phyloP scores from a whole-genome alignment of 495 filamentous ascomycete genomes.

The Penicillium chermesinum region DNA sequence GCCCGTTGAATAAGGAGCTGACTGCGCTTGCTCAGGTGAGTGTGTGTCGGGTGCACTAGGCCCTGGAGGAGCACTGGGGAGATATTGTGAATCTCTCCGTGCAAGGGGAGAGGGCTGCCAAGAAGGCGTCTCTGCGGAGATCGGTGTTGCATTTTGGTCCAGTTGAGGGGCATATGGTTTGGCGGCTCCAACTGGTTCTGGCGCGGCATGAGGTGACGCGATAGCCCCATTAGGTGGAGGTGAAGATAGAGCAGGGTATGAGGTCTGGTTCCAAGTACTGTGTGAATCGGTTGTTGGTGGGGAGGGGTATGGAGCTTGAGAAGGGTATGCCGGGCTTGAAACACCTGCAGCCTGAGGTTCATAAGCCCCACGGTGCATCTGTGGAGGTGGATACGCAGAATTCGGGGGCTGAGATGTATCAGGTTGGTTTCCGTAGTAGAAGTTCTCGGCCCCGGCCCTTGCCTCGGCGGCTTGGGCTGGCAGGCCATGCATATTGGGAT shows the following conservation, averaged over 20 bases:
- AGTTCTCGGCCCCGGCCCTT: slow-evolving; percentile 64
- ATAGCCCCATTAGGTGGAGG: slow-evolving; percentile 24
- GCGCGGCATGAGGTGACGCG: slow-evolving; percentile 14
- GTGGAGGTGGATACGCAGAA: slow-evolving; percentile 46
- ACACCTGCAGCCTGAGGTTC: slow-evolving; percentile 14
- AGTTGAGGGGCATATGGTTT: slow-evolving; percentile 16
- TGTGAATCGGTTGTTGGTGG: slow-evolving; percentile 20
- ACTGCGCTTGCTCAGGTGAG: slow-evolving; percentile 24
- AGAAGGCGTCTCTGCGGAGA: slow-evolving; percentile 13
- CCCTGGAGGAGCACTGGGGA: slow-evolving; percentile 19
- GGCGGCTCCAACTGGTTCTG: slow-evolving; percentile 30
- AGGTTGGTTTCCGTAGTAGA: slow-evolving; percentile 64
- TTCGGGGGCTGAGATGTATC: slow-evolving; percentile 34
- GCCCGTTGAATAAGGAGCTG: slow-evolving; percentile 28
- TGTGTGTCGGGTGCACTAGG: slow-evolving; percentile 27
- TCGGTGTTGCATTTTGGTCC: slow-evolving; percentile 16
- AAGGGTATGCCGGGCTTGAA: slow-evolving; percentile 25
- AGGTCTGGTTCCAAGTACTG: slow-evolving; percentile 25
- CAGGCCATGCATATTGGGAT: slow-evolving; percentile 58
- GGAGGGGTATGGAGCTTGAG: slow-evolving; percentile 20
- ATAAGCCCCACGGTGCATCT: slow-evolving; percentile 17
- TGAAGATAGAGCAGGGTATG: slow-evolving; percentile 26
- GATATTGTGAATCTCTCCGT: slow-evolving; percentile 34
- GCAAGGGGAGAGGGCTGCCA: slow-evolving; percentile 26
- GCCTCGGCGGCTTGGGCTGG: slow-evolving; percentile 44